These are phyloP conservation scores for Trichoderma koningiopsis DNA, from an alignment of 2,329 filamentous ascomycete genomes.

Conservation along the genomic window DNA sequence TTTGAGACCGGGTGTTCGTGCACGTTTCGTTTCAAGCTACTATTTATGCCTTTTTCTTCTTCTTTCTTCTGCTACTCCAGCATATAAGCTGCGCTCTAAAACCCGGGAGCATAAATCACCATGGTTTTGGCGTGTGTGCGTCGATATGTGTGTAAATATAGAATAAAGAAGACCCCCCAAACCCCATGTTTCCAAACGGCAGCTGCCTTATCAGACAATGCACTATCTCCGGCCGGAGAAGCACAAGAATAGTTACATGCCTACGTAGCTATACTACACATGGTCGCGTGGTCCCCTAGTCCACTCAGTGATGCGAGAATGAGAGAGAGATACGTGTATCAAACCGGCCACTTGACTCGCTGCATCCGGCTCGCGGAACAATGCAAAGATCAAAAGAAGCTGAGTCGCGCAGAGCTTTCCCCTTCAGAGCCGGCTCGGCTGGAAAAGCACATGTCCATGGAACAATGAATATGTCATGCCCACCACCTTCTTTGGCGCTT, in stretches of 20 bases:
- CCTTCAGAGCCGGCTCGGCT: not conserved
- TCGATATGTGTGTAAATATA: not conserved
- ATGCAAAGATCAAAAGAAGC: not conserved
- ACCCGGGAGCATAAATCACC: not conserved
- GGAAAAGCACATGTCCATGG: constrained; percentile 17
- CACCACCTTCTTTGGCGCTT: not conserved
- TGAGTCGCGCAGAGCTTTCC: not conserved
- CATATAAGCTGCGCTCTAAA: not conserved
- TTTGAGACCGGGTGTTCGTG: not conserved
- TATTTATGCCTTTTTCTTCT: constrained; percentile 6
- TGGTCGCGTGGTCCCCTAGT: constrained; percentile 11
- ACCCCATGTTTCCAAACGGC: not conserved
- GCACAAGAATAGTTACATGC: not conserved
- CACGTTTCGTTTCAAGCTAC: constrained; percentile 15
- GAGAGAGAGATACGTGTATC: constrained; percentile 16
- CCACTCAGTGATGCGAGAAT: constrained; percentile 11
- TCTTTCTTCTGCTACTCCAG: not conserved
- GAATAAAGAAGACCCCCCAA: not conserved
- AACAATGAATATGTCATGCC: not conserved
- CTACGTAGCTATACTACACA: not conserved
- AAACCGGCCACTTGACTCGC: constrained; percentile 6
- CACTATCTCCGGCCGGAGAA: not conserved
- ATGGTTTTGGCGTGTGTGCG: not conserved
- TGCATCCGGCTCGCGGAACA: not conserved
- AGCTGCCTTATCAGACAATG: not conserved